phyloP scores from a whole-genome alignment of 192 early-diverging fungal species.

The Haplosporangium gracile region DNA sequence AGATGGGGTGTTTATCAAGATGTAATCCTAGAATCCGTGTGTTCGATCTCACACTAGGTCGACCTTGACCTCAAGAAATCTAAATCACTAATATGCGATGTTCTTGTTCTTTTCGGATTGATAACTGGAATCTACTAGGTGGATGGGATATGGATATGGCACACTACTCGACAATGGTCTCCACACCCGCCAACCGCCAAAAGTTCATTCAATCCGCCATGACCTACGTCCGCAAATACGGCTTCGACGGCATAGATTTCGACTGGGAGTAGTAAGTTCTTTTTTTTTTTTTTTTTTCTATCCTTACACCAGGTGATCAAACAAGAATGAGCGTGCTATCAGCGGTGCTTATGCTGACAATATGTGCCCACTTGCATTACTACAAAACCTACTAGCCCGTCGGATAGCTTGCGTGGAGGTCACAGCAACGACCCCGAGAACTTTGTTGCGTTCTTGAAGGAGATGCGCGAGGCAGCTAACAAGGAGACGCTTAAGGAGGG shows the following conservation, averaged over 20 bases:
- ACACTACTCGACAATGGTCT: conserved; percentile 53
- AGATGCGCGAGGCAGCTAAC: conserved; percentile 44
- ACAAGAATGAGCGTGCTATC: too few species aligned
- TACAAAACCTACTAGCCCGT: conserved; percentile 12
- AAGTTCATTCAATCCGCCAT: conserved; percentile 52
- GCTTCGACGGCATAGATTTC: conserved; percentile 51
- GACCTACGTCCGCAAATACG: conserved; percentile 24
- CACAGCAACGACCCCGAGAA: conserved; percentile 42
- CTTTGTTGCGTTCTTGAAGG: conserved; percentile 46
- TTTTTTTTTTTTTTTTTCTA: background rate
- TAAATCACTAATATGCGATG: background rate
- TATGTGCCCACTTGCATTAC: too few species aligned
- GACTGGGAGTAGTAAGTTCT: conserved; percentile 52
- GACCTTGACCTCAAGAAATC: background rate
- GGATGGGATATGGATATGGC: conserved; percentile 59
- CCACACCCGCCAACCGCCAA: conserved; percentile 42
- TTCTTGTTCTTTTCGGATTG: background rate
- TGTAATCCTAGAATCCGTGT: background rate
- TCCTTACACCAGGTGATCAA: too few species aligned
- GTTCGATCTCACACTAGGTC: background rate
- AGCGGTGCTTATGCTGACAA: too few species aligned
- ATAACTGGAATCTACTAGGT: conserved; percentile 6
- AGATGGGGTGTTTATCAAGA: background rate
- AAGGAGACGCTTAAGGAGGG: conserved; percentile 24
- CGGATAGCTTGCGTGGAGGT: conserved; percentile 35